Percentiles rank a stretch among this genome's conserved stretches.
Evolutionary conservation across 495 filamentous ascomycete species (phyloP).

Genomic region (Xylaria sp.): DNA sequence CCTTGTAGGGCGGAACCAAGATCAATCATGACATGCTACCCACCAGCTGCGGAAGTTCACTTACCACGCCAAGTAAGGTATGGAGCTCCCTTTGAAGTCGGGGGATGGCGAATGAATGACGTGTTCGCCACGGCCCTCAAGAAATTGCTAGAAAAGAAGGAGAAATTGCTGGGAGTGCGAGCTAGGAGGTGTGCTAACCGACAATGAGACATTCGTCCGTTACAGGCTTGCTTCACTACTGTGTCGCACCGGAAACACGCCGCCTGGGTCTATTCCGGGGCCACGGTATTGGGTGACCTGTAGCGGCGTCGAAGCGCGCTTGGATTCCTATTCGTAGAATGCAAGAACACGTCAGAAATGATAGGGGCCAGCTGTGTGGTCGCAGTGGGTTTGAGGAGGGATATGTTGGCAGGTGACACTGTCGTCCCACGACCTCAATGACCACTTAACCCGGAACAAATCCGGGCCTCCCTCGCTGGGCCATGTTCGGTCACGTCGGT

Average conservation of each 20-base stretch:
- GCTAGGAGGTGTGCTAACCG: constrained; percentile 14
- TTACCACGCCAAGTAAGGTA: constrained; percentile 5
- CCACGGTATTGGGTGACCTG: constrained; percentile 30
- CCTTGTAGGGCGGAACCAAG: not conserved
- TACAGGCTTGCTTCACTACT: constrained; percentile 10
- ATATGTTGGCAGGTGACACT: constrained; percentile 23
- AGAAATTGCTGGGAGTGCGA: not conserved
- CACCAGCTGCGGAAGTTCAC: not conserved
- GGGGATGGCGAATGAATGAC: not conserved
- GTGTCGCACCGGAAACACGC: constrained; percentile 17
- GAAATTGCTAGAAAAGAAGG: not conserved
- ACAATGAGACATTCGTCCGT: constrained; percentile 20
- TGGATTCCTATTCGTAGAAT: constrained; percentile 22
- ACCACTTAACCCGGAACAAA: not conserved
- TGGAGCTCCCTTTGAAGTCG: constrained; percentile 6
- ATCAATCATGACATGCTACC: not conserved
- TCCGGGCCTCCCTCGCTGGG: too few species aligned
- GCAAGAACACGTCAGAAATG: constrained; percentile 30
- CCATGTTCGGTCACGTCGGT: constrained; percentile 8
- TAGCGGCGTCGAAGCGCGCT: constrained; percentile 19
- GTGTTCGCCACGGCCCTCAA: constrained; percentile 4
- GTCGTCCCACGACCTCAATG: not conserved
- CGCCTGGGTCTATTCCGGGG: constrained; percentile 24
- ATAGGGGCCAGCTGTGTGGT: constrained; percentile 15
- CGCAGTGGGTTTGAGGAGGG: constrained; percentile 24